These are phyloP conservation scores for Pugionium dolabratum DNA, from an alignment of 345 rosid species.

Conservation along the genomic window DNA sequence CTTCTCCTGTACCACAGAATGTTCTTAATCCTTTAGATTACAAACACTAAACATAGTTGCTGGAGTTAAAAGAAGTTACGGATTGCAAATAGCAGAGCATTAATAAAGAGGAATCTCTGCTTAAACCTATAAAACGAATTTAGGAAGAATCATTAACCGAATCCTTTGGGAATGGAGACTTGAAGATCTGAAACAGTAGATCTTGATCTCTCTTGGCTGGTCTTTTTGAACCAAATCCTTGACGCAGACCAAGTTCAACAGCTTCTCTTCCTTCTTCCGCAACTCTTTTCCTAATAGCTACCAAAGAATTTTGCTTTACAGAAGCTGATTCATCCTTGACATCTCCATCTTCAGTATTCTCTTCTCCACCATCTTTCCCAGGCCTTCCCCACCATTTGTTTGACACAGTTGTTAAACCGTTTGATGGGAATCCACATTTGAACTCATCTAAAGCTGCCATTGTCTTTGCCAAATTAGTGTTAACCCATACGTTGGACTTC, in stretches of 20 bases:
- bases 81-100: conserved; percentile 21
- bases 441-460: conserved; percentile 57
- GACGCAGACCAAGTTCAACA: conserved; percentile 46
- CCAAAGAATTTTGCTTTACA: conserved; percentile 42
- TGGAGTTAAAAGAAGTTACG: not conserved
- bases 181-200: conserved; percentile 51
- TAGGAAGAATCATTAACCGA: conserved; percentile 39
- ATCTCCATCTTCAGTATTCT: conserved; percentile 38
- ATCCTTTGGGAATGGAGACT: conserved; percentile 53
- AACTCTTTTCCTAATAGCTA: conserved; percentile 49
- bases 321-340: conserved; percentile 23
- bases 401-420: conserved; percentile 52
- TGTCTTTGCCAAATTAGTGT: conserved; percentile 43
- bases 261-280: conserved; percentile 56
- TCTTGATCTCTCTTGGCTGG: conserved; percentile 46
- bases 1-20: not conserved
- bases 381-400: conserved; percentile 75
- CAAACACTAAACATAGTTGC: conserved; percentile 19
- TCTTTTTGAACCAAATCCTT: conserved; percentile 41
- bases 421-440: conserved; percentile 68
- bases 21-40: not conserved
- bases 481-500: conserved; percentile 30
- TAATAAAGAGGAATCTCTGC: not conserved
- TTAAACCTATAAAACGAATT: not conserved
- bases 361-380: conserved; percentile 30